These are phyloP conservation scores for Fusarium falciforme DNA, from an alignment of 2,329 filamentous ascomycete genomes.

Conservation along the genomic window DNA sequence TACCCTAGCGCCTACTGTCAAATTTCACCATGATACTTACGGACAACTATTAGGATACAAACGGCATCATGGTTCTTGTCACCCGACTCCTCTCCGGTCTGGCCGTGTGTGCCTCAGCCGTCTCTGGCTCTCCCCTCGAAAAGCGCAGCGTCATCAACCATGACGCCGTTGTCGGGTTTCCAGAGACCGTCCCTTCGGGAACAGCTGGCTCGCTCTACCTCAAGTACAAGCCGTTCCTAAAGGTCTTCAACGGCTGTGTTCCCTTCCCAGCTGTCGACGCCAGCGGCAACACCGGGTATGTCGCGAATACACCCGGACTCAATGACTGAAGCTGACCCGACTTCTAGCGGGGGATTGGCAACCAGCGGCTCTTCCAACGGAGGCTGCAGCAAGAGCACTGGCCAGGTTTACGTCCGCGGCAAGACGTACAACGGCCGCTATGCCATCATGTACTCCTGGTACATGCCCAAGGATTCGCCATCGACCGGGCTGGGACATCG, in stretches of 20 bases:
- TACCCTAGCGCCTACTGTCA: too few relatives aligned
- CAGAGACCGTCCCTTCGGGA: slow-evolving; percentile 46
- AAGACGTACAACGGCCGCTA: slow-evolving; percentile 47
- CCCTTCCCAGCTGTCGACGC: slow-evolving; percentile 72
- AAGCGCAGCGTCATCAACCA: slow-evolving; percentile 46
- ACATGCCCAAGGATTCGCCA: slow-evolving; percentile 58
- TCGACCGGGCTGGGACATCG: slow-evolving; percentile 45
- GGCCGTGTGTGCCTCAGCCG: slow-evolving; percentile 24
- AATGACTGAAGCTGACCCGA: neutral
- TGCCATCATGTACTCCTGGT: slow-evolving; percentile 59
- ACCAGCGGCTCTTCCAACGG: slow-evolving; percentile 45
- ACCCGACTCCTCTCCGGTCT: slow-evolving; percentile 34
- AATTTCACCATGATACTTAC: neutral
- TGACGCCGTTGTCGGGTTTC: slow-evolving; percentile 48
- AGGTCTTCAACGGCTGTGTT: slow-evolving; percentile 70
- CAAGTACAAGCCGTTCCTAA: slow-evolving; percentile 51
- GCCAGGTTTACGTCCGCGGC: slow-evolving; percentile 54
- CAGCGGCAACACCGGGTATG: slow-evolving; percentile 61
- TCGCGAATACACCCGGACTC: neutral
- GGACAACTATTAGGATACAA: neutral
- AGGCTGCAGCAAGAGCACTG: slow-evolving; percentile 50
- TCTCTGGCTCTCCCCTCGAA: slow-evolving; percentile 41
- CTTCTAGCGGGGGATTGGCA: slow-evolving; percentile 48
- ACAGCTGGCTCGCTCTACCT: slow-evolving; percentile 45
- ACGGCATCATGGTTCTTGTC: slow-evolving; percentile 35